These are phyloP conservation scores for Camellia lanceoleosa DNA, from an alignment of 148 eudicot genomes.

Conservation along the genomic window DNA sequence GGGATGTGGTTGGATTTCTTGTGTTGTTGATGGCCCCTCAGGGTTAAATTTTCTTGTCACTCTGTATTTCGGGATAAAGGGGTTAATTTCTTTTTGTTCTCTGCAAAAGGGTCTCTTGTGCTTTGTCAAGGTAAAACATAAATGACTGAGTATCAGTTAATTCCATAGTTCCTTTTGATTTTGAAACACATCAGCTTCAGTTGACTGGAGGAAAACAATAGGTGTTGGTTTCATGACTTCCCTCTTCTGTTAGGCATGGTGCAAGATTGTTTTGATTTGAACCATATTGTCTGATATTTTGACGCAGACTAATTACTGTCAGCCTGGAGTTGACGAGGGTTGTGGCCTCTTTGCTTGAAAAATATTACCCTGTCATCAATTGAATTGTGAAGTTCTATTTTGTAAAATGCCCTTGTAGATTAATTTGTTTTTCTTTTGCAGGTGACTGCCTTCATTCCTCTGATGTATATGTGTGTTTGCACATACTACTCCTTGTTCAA, in stretches of 20 bases:
- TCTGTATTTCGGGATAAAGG: no score
- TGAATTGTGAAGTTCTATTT: slow-evolving; percentile 1
- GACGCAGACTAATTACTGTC: background rate
- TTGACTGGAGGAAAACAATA: background rate
- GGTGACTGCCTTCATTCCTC: slow-evolving; percentile 77
- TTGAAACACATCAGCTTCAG: background rate
- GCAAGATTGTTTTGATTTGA: background rate
- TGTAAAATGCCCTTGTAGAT: background rate
- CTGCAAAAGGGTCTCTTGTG: background rate
- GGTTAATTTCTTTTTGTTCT: background rate
- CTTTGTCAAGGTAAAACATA: background rate
- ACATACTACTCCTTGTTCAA: slow-evolving; percentile 90
- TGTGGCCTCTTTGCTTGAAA: background rate
- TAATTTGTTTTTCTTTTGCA: slow-evolving; percentile 24
- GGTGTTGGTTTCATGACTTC: background rate
- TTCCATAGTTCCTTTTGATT: background rate
- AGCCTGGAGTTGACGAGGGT: background rate
- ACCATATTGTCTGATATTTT: no score
- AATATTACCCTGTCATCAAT: background rate
- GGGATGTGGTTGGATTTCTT: background rate
- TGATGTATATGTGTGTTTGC: slow-evolving; percentile 94
- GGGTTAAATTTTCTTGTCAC: background rate
- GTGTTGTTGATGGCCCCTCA: background rate
- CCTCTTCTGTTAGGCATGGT: background rate
- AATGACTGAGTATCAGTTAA: background rate